Percentiles rank a stretch among this genome's conserved stretches.
phyloP scores from a whole-genome alignment of 1,284 basidiomycete species.

The Sphagnurus paluster region DNA sequence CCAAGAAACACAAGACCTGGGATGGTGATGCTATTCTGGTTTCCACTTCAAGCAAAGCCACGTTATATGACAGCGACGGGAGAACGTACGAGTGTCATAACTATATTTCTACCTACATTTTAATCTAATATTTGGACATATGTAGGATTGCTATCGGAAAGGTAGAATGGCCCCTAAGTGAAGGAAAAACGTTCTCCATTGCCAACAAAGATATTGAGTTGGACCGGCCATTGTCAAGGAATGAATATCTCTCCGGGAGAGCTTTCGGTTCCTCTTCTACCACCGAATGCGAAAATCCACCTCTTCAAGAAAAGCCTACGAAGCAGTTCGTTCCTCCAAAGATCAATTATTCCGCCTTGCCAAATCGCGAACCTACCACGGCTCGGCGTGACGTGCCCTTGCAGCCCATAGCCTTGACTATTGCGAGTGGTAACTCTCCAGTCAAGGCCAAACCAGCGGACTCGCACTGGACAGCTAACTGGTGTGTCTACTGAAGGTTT shows the following conservation, averaged over 20 bases:
- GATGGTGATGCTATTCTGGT: conserved; percentile 79
- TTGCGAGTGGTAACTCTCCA: conserved; percentile 11
- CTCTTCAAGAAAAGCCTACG: conserved; percentile 19
- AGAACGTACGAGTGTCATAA: conserved; percentile 46
- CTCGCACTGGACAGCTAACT: conserved; percentile 68
- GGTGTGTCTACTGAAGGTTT: conserved; percentile 39
- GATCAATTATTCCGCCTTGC: conserved; percentile 6
- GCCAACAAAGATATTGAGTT: conserved; percentile 72
- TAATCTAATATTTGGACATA: conserved; percentile 2
- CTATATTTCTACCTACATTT: conserved; percentile 9
- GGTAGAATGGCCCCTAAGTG: conserved; percentile 36
- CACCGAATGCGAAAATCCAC: conserved; percentile 17
- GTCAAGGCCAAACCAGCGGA: conserved; percentile 13
- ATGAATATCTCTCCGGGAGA: conserved; percentile 63
- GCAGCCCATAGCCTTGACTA: conserved; percentile 42
- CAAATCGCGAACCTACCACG: conserved; percentile 20
- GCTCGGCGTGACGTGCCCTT: conserved; percentile 33
- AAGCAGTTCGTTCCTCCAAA: conserved; percentile 50
- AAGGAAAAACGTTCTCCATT: conserved; percentile 59
- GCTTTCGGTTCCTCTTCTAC: conserved; percentile 49
- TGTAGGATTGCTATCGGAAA: conserved; percentile 44
- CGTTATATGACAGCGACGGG: conserved; percentile 61
- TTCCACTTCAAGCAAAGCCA: conserved; percentile 46
- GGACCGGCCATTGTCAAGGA: conserved; percentile 54
- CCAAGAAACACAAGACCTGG: conserved; percentile 92